Conservation (phyloP, 169 alveolate species). For the Gregarina niphandrodes region DNA sequence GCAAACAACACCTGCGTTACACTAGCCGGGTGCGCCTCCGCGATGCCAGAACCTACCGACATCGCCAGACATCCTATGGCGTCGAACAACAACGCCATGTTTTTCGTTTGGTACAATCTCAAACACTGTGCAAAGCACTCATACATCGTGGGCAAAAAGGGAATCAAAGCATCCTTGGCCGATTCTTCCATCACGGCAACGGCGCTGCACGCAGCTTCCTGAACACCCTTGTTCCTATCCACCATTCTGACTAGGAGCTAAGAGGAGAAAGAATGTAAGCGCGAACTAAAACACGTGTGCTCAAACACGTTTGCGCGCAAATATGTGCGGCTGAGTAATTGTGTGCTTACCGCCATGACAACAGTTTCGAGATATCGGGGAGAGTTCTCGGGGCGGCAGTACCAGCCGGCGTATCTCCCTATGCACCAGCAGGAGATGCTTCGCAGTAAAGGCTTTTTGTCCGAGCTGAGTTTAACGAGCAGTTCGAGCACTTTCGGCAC, state of each 20-base stretch:
- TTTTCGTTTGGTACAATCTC: no score
- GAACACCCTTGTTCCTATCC: constrained; percentile 64
- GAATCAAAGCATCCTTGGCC: constrained; percentile 29
- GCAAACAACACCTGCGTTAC: no score
- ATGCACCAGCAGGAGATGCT: constrained; percentile 67
- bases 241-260: constrained; percentile 37
- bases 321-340: neutral
- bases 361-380: constrained; percentile 23
- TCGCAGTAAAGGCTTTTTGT: constrained; percentile 57
- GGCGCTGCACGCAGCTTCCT: constrained; percentile 72
- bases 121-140: no score
- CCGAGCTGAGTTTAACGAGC: constrained; percentile 32
- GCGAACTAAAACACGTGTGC: neutral
- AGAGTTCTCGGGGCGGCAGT: constrained; percentile 29
- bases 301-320: neutral
- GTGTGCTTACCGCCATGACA: constrained; percentile 2
- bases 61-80: constrained; percentile 44
- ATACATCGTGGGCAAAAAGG: constrained; percentile 22
- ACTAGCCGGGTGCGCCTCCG: no score
- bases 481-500: constrained; percentile 48
- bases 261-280: neutral
- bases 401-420: constrained; percentile 51
- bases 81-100: constrained; percentile 42
- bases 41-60: constrained; percentile 20
- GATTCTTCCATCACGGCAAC: constrained; percentile 57